These are phyloP conservation scores for Curvularia verruculosa DNA, from an alignment of 2,329 filamentous ascomycete genomes.

Conservation along the genomic window DNA sequence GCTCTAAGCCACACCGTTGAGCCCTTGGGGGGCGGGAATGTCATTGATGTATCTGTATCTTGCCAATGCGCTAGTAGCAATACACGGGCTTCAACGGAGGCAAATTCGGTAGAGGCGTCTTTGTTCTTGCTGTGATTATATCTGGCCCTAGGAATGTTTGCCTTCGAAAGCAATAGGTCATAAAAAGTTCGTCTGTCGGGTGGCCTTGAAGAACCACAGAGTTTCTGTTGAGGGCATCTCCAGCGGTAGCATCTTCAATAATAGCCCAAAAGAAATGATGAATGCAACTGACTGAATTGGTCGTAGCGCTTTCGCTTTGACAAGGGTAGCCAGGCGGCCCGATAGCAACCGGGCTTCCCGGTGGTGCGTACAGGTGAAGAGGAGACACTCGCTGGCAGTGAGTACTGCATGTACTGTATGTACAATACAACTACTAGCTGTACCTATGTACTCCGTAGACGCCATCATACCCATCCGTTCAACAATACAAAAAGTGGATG, in stretches of 20 bases:
- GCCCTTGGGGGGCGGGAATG: background rate
- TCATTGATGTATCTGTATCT: background rate
- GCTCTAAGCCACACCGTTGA: background rate
- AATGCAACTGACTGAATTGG: background rate
- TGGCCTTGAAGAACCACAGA: background rate
- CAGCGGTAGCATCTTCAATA: background rate
- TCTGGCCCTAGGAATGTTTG: background rate
- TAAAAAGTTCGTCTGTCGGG: background rate
- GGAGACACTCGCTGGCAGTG: background rate
- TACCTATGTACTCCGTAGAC: background rate
- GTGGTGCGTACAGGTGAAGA: background rate
- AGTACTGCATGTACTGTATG: background rate
- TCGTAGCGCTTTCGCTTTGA: background rate
- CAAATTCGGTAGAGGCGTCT: background rate
- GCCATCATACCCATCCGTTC: background rate
- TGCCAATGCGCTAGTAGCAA: background rate
- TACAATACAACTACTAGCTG: background rate
- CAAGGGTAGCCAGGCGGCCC: background rate
- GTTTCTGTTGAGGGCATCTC: background rate
- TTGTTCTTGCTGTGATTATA: background rate
- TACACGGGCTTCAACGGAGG: background rate
- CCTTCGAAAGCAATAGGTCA: background rate
- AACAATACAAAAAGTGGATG: background rate
- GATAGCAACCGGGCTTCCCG: background rate
- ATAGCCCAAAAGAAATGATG: background rate